These are phyloP conservation scores for Penicillium argentinense DNA, from an alignment of 495 filamentous ascomycete species.

Conservation along the genomic window DNA sequence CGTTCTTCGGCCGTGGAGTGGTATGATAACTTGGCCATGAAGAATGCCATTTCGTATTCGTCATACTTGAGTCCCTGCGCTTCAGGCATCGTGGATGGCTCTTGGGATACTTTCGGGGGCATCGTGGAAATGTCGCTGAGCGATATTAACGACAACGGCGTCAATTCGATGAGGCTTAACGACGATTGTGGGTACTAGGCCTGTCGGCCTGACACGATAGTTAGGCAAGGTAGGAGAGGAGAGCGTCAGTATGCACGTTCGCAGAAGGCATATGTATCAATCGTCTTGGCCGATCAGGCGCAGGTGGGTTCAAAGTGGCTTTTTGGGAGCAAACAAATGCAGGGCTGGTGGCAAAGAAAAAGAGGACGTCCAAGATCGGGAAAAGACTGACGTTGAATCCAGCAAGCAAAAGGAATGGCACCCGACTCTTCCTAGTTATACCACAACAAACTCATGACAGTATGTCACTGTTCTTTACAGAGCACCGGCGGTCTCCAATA, in stretches of 20 bases:
- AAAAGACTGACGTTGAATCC: slow-evolving; percentile 9
- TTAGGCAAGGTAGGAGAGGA: not conserved
- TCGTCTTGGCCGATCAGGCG: not conserved
- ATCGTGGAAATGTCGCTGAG: slow-evolving; percentile 10
- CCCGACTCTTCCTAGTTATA: slow-evolving; percentile 19
- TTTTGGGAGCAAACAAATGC: slow-evolving; percentile 12
- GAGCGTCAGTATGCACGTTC: not conserved
- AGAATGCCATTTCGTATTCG: slow-evolving; percentile 45
- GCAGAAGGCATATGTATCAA: slow-evolving; percentile 4
- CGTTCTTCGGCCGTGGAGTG: slow-evolving; percentile 42
- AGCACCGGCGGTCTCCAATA: slow-evolving; percentile 16
- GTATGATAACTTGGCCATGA: slow-evolving; percentile 40
- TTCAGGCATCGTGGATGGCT: slow-evolving; percentile 32
- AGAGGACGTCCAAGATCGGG: slow-evolving; percentile 1
- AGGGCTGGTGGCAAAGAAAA: slow-evolving; percentile 2
- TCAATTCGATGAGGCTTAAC: not conserved
- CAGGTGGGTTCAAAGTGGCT: not conserved
- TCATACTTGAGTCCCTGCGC: slow-evolving; percentile 41
- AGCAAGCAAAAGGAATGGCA: slow-evolving; percentile 1
- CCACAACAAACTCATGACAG: slow-evolving; percentile 7
- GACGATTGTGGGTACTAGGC: not conserved
- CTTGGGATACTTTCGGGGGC: slow-evolving; percentile 28
- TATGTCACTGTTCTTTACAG: slow-evolving; percentile 6
- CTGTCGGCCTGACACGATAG: not conserved
- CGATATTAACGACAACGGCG: not conserved